Conservation (phyloP, 345 rosid species). For the Gossypium arboreum region DNA sequence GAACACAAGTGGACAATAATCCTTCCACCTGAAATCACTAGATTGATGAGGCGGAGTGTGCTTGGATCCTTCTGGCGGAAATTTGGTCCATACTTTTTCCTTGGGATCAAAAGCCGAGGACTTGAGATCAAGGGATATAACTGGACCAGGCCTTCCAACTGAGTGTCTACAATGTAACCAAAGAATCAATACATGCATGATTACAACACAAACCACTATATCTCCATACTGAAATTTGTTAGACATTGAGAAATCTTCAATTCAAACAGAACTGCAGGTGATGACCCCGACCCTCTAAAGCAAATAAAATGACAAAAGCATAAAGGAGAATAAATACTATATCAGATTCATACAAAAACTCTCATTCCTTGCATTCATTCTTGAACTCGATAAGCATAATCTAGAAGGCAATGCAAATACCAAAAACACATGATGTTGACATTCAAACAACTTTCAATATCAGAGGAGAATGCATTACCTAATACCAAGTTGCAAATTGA, state of each 20-base stretch:
- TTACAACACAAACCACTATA: not conserved
- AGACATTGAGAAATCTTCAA: not conserved
- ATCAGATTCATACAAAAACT: not conserved
- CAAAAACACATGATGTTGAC: not conserved
- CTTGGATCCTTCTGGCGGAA: conserved; percentile 92
- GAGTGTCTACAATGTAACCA: conserved; percentile 58
- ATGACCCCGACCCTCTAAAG: not conserved
- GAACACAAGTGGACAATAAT: conserved; percentile 96
- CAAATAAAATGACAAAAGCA: not conserved
- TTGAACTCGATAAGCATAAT: not conserved
- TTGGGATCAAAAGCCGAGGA: conserved; percentile 87
- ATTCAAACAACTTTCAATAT: not conserved
- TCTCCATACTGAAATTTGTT: not conserved
- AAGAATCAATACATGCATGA: conserved; percentile 1
- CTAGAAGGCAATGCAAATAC: not conserved
- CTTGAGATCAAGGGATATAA: conserved; percentile 78
- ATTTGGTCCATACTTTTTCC: conserved; percentile 95
- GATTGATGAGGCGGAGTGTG: conserved; percentile 97
- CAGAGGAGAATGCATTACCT: conserved; percentile 42
- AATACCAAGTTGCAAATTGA: conserved; percentile 93
- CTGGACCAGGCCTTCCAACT: conserved; percentile 91
- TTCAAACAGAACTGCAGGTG: not conserved
- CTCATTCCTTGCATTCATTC: not conserved
- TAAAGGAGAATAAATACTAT: not conserved
- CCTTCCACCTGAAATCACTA: conserved; percentile 91